phyloP scores from a whole-genome alignment of 306 rosid species.

The Cotoneaster glaucophyllus region DNA sequence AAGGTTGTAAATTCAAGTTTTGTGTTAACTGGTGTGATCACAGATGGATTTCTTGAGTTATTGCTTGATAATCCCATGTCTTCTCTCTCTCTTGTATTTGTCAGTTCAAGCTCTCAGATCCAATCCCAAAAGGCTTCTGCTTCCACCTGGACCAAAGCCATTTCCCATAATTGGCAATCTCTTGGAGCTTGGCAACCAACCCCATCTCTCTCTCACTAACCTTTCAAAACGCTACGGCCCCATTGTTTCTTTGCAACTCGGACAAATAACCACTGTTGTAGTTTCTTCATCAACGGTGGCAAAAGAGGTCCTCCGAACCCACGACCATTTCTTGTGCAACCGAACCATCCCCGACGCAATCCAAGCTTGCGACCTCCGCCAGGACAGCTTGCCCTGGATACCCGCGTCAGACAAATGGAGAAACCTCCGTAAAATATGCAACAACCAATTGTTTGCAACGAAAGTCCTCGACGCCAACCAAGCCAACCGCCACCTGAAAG shows the following conservation, averaged over 20 bases:
- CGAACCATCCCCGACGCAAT: constrained; percentile 27
- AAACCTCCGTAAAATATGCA: constrained; percentile 32
- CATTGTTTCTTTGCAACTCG: constrained; percentile 39
- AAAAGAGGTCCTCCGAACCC: constrained; percentile 33
- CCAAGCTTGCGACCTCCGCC: constrained; percentile 14
- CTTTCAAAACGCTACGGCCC: constrained; percentile 23
- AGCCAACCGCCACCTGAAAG: background rate
- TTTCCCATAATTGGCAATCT: constrained; percentile 8
- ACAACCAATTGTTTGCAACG: constrained; percentile 20
- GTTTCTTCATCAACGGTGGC: constrained; percentile 35
- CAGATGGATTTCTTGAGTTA: background rate
- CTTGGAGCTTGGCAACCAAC: too few species aligned
- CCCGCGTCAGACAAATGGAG: constrained; percentile 35
- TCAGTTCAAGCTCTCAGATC: background rate
- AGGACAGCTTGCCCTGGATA: constrained; percentile 24
- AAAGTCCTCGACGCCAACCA: constrained; percentile 29
- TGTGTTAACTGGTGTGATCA: too few species aligned
- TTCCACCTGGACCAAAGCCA: constrained; percentile 54
- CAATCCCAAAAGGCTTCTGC: background rate
- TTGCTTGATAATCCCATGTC: background rate
- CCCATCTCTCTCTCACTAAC: too few species aligned
- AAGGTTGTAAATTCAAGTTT: background rate
- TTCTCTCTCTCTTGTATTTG: too few species aligned
- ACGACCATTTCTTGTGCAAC: constrained; percentile 33
- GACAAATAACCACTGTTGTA: constrained; percentile 38